Conservation (phyloP, 345 rosid species). For the Arabidopsis thaliana region TAIR10.1 NC_003071.7:14225001-14225500, state of each 20-base stretch:
- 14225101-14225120: constrained; percentile 68
- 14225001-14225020: constrained; percentile 9
- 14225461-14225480: constrained; percentile 50
- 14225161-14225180: constrained; percentile 78
- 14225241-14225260: not conserved
- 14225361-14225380: constrained; percentile 71
- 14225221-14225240: not conserved
- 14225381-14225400: constrained; percentile 58
- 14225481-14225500: constrained; percentile 7
- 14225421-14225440: constrained; percentile 63
- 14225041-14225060: constrained; percentile 61
- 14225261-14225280: not conserved
- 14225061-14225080: constrained; percentile 56
- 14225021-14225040: constrained; percentile 43
- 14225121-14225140: constrained; percentile 53
- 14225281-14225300: constrained; percentile 61
- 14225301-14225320: constrained; percentile 74
- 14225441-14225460: constrained; percentile 68
- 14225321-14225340: constrained; percentile 69
- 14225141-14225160: constrained; percentile 62
- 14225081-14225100: constrained; percentile 63
- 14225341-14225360: constrained; percentile 62
- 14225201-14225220: constrained; percentile 45
- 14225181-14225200: constrained; percentile 51
- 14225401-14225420: constrained; percentile 58